Base-by-base conservation (phyloP, 495 filamentous ascomycete species). In the Monascus purpureus region DNA sequence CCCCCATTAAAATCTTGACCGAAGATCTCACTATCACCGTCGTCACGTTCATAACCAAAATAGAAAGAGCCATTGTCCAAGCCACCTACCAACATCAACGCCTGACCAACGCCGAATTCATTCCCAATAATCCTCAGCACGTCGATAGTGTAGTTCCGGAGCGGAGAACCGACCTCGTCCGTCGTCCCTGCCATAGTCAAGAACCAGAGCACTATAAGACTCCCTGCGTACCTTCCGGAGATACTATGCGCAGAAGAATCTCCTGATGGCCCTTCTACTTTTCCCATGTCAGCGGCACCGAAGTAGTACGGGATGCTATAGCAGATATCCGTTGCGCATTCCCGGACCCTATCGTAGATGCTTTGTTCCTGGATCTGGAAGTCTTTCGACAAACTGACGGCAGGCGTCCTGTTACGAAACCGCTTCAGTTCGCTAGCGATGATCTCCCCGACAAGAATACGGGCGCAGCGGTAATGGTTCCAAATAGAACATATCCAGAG, bases 381-480 rank as follows among this genome's bases (percentile, higher is more conserved):
- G 8, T 63, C 57, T 1, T 44, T 43, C 0, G 59, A 53, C 13
- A 12, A 29, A 12, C 13, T n/a, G 12, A 52, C 25, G 0, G 32
- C 34, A 7, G 28, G 13, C 22, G 33, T 25, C 2, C 17, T 25
- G 15, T 31, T 15, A 2, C 41, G 37, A 1, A 53, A 19, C 25
- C 34, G 39, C 11, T 39, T 37, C 5, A 51, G 35, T 25, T 39
- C 45, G 16, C 33, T 40, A 1, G 61, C 41, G 6, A 79, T 64
- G 14, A 61, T 55, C 32, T 77, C 67, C 43, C 64, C 69, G 16
- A 67, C 52, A 8, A 76, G 43, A 25, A 77, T 68, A 17, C 71
- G 68, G 2, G 69, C 61, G 48, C 67, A 70, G 18, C 77, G 72
- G 40, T 73, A 77, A 32, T 75, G 64, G 34, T 76, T 80, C 68